Percentiles rank a stretch among this genome's conserved stretches.
Evolutionary conservation across 2,329 filamentous ascomycete genomes (phyloP).

Genomic region (Penicillium paneum): DNA sequence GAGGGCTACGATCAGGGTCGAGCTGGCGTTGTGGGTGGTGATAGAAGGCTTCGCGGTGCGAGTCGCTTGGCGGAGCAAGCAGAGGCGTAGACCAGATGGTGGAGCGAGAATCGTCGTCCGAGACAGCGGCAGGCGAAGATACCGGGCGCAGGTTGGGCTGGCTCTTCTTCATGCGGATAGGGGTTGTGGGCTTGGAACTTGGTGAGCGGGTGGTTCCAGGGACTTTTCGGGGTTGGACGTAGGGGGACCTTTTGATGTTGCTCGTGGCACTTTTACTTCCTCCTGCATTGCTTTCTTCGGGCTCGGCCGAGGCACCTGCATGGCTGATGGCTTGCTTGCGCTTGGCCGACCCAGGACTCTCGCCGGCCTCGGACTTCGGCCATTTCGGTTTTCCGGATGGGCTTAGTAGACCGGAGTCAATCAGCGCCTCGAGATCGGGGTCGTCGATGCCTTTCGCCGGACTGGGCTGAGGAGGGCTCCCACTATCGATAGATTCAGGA

Average conservation of each 20-base stretch:
- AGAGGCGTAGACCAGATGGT: conserved; percentile 15
- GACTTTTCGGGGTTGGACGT: conserved; percentile 17
- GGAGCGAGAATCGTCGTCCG: not conserved
- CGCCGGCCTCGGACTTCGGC: conserved; percentile 29
- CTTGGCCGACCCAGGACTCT: conserved; percentile 36
- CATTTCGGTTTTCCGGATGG: conserved; percentile 29
- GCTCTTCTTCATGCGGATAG: conserved; percentile 25
- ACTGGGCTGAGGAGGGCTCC: conserved; percentile 19
- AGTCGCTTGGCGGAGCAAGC: conserved; percentile 9
- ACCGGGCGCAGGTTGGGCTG: conserved; percentile 17
- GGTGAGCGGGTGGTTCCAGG: conserved; percentile 21
- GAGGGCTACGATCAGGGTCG: conserved; percentile 20
- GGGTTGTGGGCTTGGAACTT: conserved; percentile 19
- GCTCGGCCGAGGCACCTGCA: not conserved
- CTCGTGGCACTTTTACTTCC: not conserved
- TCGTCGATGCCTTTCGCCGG: conserved; percentile 15
- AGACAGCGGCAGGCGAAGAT: conserved; percentile 1
- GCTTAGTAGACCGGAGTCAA: conserved; percentile 17
- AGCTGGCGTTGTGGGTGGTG: conserved; percentile 24
- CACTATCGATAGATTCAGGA: conserved; percentile 29
- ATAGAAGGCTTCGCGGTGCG: conserved; percentile 13
- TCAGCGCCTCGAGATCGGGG: conserved; percentile 13
- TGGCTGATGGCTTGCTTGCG: conserved; percentile 23
- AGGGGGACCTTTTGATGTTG: conserved; percentile 18
- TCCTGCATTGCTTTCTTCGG: conserved; percentile 4